A percentile compares a stretch with the other conserved stretches of the same genome.
These are phyloP conservation scores for Craterostigma plantagineum DNA, from an alignment of 257 asterid species.

Conservation along the genomic window DNA sequence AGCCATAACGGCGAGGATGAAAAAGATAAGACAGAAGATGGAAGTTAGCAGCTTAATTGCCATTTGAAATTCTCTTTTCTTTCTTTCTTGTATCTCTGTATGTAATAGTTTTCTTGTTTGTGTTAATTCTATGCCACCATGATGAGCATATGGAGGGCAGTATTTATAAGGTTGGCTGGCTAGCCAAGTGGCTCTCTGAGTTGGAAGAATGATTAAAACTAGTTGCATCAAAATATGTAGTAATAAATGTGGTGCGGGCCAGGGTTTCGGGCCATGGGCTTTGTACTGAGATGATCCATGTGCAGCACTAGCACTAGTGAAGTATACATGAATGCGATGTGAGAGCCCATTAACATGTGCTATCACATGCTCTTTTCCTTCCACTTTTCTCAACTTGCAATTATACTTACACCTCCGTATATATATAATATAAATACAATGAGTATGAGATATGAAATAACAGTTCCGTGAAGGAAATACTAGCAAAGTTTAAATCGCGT, in stretches of 20 bases:
- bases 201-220: too few relatives aligned
- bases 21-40: constrained; percentile 17
- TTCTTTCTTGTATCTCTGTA: not conserved
- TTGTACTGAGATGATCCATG: constrained; percentile 15
- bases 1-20: constrained; percentile 14
- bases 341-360: constrained; percentile 32
- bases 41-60: constrained; percentile 12
- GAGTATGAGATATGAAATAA: too few relatives aligned
- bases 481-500: too few relatives aligned
- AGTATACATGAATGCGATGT: constrained; percentile 21
- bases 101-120: constrained; percentile 5
- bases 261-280: constrained; percentile 6
- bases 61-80: constrained; percentile 15
- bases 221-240: constrained; percentile 4
- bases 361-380: constrained; percentile 17
- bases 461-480: too few relatives aligned
- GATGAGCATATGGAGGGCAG: constrained; percentile 7
- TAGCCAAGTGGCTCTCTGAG: not conserved
- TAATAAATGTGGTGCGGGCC: constrained; percentile 12
- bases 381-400: too few relatives aligned
- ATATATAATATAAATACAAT: too few relatives aligned
- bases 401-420: too few relatives aligned
- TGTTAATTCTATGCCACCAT: constrained; percentile 13
- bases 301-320: constrained; percentile 19
- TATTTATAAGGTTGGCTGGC: not conserved